phyloP scores from a whole-genome alignment of 495 filamentous ascomycete genomes.

The Hypoxylon perforatum region DNA sequence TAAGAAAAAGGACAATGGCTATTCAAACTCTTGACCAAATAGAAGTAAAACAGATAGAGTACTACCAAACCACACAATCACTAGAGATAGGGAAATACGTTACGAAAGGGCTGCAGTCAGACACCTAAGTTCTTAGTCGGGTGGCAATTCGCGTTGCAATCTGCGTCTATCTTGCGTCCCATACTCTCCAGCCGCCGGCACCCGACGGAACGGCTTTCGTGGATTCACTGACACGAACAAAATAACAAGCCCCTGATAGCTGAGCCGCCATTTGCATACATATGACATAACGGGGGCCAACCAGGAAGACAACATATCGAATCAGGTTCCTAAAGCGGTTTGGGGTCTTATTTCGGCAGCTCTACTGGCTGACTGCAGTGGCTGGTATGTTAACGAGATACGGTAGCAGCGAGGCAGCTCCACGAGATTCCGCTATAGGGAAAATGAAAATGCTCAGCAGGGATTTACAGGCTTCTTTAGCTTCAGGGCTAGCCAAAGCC shows the following conservation, averaged over 20 bases:
- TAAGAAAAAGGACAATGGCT: not conserved
- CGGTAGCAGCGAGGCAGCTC: no score
- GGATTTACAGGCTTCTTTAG: not conserved
- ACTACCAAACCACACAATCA: constrained; percentile 9
- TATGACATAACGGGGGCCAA: constrained; percentile 35
- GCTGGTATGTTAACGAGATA: constrained; percentile 7
- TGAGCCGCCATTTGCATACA: constrained; percentile 27
- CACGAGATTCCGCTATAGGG: not conserved
- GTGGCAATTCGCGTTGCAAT: constrained; percentile 32
- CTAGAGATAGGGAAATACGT: constrained; percentile 4
- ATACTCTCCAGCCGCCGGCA: constrained; percentile 27
- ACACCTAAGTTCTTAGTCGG: constrained; percentile 18
- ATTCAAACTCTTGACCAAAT: not conserved
- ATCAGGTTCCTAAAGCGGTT: constrained; percentile 16
- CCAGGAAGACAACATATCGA: constrained; percentile 21
- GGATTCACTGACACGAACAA: constrained; percentile 9
- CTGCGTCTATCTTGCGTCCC: constrained; percentile 15
- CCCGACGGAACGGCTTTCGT: constrained; percentile 19
- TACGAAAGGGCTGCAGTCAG: constrained; percentile 1
- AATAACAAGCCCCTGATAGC: constrained; percentile 10
- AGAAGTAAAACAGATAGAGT: not conserved
- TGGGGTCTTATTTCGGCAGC: not conserved
- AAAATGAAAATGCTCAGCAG: no score
- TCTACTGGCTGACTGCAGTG: not conserved
- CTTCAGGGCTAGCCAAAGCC: constrained; percentile 16